Percentiles rank a stretch among this genome's conserved stretches.
These are phyloP conservation scores for Metschnikowia matae DNA, from an alignment of 805 yeast species.

Conservation along the genomic window DNA sequence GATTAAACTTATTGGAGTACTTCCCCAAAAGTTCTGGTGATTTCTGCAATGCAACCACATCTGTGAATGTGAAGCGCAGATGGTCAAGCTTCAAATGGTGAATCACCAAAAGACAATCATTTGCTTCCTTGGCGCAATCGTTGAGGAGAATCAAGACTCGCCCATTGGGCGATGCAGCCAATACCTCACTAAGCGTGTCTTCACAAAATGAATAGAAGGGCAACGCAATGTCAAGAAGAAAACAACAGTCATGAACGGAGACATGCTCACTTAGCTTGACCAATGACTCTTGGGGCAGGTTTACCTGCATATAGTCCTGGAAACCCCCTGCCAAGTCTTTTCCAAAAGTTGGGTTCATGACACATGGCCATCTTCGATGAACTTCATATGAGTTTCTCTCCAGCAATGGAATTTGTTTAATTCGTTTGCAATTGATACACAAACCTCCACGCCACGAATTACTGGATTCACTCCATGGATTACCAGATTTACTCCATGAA, in stretches of 20 bases:
- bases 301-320: slow-evolving; percentile 32
- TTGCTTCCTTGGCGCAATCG: slow-evolving; percentile 28
- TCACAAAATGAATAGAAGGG: slow-evolving; percentile 32
- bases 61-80: slow-evolving; percentile 15
- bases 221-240: slow-evolving; percentile 29
- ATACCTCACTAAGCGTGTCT: slow-evolving; percentile 11
- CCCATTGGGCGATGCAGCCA: slow-evolving; percentile 6
- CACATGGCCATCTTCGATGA: slow-evolving; percentile 22
- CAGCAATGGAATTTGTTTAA: slow-evolving; percentile 2
- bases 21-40: slow-evolving; percentile 3
- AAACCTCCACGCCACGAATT: neutral
- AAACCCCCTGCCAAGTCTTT: slow-evolving; percentile 36
- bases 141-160: slow-evolving; percentile 28
- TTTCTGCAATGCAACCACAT: slow-evolving; percentile 3
- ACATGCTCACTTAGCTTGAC: slow-evolving; percentile 28
- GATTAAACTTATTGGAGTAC: slow-evolving; percentile 11
- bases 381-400: slow-evolving; percentile 7
- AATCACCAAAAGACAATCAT: slow-evolving; percentile 35
- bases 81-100: slow-evolving; percentile 22
- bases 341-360: slow-evolving; percentile 26
- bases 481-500: neutral
- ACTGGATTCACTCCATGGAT: neutral
- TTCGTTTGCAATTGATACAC: slow-evolving; percentile 21
- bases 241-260: slow-evolving; percentile 35
- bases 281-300: slow-evolving; percentile 22